Base-by-base conservation (phyloP, 202 grass and related monocot species). In the Panicum virgatum region DNA sequence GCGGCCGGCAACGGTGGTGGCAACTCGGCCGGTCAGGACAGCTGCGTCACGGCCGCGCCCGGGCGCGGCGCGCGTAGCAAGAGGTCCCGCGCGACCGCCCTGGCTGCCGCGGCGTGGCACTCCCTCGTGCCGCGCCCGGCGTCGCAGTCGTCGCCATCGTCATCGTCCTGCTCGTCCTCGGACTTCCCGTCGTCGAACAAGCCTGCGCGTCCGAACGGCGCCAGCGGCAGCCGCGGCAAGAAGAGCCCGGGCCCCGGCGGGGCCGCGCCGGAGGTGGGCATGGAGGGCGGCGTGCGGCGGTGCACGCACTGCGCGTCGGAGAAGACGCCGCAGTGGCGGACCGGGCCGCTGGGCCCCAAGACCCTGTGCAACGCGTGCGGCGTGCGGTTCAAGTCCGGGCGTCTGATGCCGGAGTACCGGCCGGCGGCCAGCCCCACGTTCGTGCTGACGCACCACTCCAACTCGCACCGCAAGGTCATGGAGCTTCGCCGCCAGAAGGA, bases 311-410 rank as follows among this genome's bases (percentile, higher is more conserved):
- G 96, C 82, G 96, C 92, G 20, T 99, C 96, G 29, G 96, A 99
- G 85, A 99, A 99, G 89, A 99, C 96, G 60, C 96, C 96, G 69
- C 96, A 99, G 86, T 99, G 96, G 96, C 75, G 96, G 70, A 94
- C 96, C 27, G 96, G 96, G 1, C 96, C 96, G 0, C 87, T 99
- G 30, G 96, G 96, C 8, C 93, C 96, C 23, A 99, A 99, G 89
- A 99, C 96, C 1, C 96, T 98, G 29, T 98, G 96, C 92, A 98
- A 98, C 82, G 96, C 96, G 26, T 99, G 96, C 83, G 96, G 96
- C 29, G 96, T 99, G 27, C 30, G 96, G 83, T 99, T 81, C 80
- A 99, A 99, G 74, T 99, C 96, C 3, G 96, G 96, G 0, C 72
- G 96, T 20, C 85, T 99, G 5, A 87, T 99, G 89, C 87, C 96